Evolutionary conservation across 2,329 filamentous ascomycete genomes (phyloP).

Genomic region (Botrytis sinoallii): DNA sequence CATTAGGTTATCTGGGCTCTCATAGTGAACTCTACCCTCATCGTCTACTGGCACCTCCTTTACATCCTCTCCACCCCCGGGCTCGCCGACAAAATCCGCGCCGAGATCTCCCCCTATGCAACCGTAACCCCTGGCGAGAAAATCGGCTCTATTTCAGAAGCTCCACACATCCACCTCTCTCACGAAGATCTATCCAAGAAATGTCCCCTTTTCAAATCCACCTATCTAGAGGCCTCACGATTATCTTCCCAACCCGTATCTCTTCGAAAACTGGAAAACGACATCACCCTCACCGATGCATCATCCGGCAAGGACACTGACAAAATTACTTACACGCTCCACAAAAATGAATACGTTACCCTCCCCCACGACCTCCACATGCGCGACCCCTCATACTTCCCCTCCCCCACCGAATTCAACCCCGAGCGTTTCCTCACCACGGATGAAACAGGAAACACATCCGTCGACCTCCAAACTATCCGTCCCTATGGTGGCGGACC

Average conservation of each 20-base stretch:
- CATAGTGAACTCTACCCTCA: slow-evolving; percentile 50
- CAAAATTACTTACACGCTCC: slow-evolving; percentile 42
- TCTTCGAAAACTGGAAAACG: slow-evolving; percentile 42
- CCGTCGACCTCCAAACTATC: slow-evolving; percentile 38
- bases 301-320: slow-evolving; percentile 26
- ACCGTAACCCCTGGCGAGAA: slow-evolving; percentile 37
- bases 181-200: slow-evolving; percentile 41
- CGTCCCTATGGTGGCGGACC: slow-evolving; percentile 49
- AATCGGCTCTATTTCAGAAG: slow-evolving; percentile 34
- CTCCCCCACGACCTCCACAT: slow-evolving; percentile 46
- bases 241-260: slow-evolving; percentile 44
- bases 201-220: slow-evolving; percentile 47
- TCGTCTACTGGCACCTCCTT: slow-evolving; percentile 52
- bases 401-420: slow-evolving; percentile 42
- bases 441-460: background rate
- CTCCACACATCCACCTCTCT: slow-evolving; percentile 42
- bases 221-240: slow-evolving; percentile 46
- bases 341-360: slow-evolving; percentile 43
- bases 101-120: slow-evolving; percentile 45
- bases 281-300: slow-evolving; percentile 35
- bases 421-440: slow-evolving; percentile 45
- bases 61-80: slow-evolving; percentile 44
- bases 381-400: slow-evolving; percentile 42
- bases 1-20: slow-evolving; percentile 50
- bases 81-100: slow-evolving; percentile 43